Evolutionary conservation across 2,329 filamentous ascomycete species (phyloP).

Genomic region (Penicillium sp.): DNA sequence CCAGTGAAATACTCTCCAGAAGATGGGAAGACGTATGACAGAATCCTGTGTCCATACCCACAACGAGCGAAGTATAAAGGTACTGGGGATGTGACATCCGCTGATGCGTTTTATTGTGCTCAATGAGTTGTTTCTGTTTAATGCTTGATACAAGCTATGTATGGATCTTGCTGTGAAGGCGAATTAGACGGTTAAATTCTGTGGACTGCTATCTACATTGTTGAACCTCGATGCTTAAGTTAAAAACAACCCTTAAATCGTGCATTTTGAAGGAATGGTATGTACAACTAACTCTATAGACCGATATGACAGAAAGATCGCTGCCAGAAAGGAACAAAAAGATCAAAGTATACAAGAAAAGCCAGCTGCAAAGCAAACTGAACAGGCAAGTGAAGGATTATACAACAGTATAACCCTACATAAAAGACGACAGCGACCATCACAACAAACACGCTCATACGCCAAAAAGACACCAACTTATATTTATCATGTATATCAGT

Average conservation of each 20-base stretch:
- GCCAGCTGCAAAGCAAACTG: constrained; percentile 4
- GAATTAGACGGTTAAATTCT: neutral
- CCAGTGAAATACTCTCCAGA: too few species aligned
- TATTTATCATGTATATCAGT: neutral
- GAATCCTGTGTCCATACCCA: too few species aligned
- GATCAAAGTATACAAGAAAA: constrained; percentile 6
- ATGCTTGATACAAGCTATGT: too few species aligned
- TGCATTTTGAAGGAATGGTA: constrained; percentile 13
- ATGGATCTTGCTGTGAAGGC: too few species aligned
- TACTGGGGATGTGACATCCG: too few species aligned
- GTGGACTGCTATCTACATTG: neutral
- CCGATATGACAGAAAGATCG: neutral
- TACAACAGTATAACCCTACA: neutral
- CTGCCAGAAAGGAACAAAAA: neutral
- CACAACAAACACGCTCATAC: constrained; percentile 1
- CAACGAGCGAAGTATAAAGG: too few species aligned
- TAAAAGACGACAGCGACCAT: neutral
- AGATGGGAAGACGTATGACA: too few species aligned
- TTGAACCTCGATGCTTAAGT: neutral
- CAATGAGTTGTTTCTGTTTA: too few species aligned
- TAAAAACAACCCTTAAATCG: neutral
- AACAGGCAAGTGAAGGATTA: constrained; percentile 1
- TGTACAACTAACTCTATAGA: constrained; percentile 17
- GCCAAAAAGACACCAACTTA: neutral
- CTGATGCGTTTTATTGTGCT: too few species aligned